Evolutionary conservation across 805 yeast genomes (phyloP).

Genomic region (Saccharomycopsis amapae): DNA sequence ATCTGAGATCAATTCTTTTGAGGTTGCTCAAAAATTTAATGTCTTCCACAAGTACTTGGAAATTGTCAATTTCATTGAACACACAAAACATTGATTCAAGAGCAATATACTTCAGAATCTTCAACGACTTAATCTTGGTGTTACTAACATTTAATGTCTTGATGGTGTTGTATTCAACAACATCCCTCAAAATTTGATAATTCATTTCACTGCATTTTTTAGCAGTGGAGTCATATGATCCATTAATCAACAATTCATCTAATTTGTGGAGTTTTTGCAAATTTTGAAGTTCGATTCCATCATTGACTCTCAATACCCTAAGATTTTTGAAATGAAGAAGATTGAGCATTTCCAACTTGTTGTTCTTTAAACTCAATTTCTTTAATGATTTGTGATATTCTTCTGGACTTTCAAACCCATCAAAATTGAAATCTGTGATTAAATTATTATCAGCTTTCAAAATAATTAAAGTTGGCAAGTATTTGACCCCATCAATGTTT

Average conservation of each 20-base stretch:
- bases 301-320: conserved; percentile 34
- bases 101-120: conserved; percentile 5
- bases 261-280: conserved; percentile 8
- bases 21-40: conserved; percentile 15
- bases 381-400: conserved; percentile 9
- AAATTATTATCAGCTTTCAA: conserved; percentile 19
- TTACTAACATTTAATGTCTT: conserved; percentile 15
- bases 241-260: conserved; percentile 19
- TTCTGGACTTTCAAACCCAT: conserved; percentile 11
- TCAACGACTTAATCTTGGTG: conserved; percentile 4
- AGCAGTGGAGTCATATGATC: neutral
- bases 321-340: conserved; percentile 11
- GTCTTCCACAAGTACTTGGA: conserved; percentile 15
- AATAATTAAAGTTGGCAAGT: conserved; percentile 31
- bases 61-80: conserved; percentile 15
- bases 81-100: conserved; percentile 17
- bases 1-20: conserved; percentile 19
- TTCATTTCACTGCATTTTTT: neutral
- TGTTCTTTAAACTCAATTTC: conserved; percentile 19
- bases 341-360: conserved; percentile 10
- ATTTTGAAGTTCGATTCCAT: conserved; percentile 25
- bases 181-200: conserved; percentile 1
- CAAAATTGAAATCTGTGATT: conserved; percentile 6
- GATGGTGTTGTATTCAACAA: conserved; percentile 11
- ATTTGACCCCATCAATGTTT: conserved; percentile 30